Conservation (phyloP, 2,329 filamentous ascomycete genomes). For the Aspergillus calidoustus region DNA sequence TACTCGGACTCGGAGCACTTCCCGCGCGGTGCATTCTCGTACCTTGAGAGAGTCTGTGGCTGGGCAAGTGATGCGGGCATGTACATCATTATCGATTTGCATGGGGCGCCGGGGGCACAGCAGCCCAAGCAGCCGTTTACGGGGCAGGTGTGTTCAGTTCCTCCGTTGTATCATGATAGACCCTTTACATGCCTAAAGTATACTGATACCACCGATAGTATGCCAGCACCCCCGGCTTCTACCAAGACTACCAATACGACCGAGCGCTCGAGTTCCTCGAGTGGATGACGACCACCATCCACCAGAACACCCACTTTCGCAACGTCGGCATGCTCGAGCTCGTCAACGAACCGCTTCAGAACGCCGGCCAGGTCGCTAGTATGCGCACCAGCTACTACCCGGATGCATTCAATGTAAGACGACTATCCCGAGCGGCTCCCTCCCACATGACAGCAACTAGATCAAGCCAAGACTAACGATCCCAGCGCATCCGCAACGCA, state of each 20-base stretch:
- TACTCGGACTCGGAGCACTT: conserved; percentile 56
- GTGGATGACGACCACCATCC: conserved; percentile 59
- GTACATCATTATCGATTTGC: conserved; percentile 59
- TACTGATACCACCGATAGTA: conserved; percentile 28
- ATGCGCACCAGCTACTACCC: conserved; percentile 55
- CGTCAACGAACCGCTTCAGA: conserved; percentile 61
- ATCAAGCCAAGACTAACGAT: not conserved
- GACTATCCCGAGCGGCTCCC: not conserved
- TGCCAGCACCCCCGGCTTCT: conserved; percentile 56
- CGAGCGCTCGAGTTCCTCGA: conserved; percentile 61
- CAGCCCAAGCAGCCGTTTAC: too few species aligned
- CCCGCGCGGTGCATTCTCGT: conserved; percentile 53
- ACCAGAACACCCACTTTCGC: conserved; percentile 53
- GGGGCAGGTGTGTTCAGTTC: too few species aligned
- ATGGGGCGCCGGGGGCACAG: conserved; percentile 31
- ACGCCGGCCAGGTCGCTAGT: conserved; percentile 36
- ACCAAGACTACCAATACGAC: conserved; percentile 60
- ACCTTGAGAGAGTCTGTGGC: conserved; percentile 53
- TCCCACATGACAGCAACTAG: too few species aligned
- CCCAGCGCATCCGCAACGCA: conserved; percentile 52
- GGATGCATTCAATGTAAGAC: conserved; percentile 45
- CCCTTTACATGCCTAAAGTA: not conserved
- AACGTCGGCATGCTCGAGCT: conserved; percentile 65
- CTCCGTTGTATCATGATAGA: too few species aligned
- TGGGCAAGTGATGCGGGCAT: conserved; percentile 56